Base-by-base conservation (phyloP, 2,329 filamentous ascomycete species). In the Escovopsis sp. region DNA sequence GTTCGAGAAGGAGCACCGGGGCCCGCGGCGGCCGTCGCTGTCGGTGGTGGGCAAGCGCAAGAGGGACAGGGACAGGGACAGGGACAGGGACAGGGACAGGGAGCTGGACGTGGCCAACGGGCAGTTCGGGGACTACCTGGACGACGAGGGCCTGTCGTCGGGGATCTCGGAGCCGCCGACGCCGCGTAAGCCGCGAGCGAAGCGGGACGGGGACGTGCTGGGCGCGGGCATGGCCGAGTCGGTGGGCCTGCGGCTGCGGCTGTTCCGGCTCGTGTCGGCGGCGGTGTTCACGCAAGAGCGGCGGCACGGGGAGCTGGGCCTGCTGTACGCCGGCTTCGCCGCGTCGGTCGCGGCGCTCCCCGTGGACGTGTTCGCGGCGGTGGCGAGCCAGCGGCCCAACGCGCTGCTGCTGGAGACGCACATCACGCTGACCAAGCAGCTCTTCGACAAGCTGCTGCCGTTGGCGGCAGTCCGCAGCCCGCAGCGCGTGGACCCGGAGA, bases 1-100 rank as follows among this genome's bases (percentile, higher is more conserved):
- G 4, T 89, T 83, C 62, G 66, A 70, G 19, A 73, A 75, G 41
- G 84, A 88, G 63, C 48, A 59, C 52, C 39, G 67, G 61, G 47
- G 62, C 51, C 47, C 65, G 52, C 53, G 50, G 38, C 62, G 61
- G 41, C 53, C 59, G 23, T 58, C 58, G 15, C 15, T 15, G 15
- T 15, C 15, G 15, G 15, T 15, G 15, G 15, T 15, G 15, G 70
- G 64, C 45, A 75, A 75, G 50, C 62, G 72, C 18, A 75, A 73
- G 48, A 59, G 67, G 32, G 15, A 15, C 15, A 15, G 15, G 15
- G 15, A 15, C 15, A 15, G 15, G 15, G 15, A 15, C 15, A 15
- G 15, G 15, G 15, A 15, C 15, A 15, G 15, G 15, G 15, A 15
- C 15, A 15, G 15, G 15, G 15, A 15, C 15, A 49, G 59, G 19